Base-by-base conservation (phyloP, 352 stramenopile genomes). In the Hyaloperonospora brassicae region DNA sequence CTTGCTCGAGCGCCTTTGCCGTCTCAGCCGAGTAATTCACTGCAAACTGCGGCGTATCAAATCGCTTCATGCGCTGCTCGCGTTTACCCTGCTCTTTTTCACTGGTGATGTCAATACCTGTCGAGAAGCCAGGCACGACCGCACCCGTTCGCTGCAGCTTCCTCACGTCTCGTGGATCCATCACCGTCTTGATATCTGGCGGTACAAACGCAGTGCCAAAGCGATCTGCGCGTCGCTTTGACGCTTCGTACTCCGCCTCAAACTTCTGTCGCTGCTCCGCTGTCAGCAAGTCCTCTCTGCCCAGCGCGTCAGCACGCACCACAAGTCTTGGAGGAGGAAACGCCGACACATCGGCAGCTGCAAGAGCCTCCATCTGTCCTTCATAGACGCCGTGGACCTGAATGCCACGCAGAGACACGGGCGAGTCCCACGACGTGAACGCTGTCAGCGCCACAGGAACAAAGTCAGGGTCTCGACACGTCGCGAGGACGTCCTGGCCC, bases 41-140 rank as follows among this genome's bases (percentile, higher is more conserved):
- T 1, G 77, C 75, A 60, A 89, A 93, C 46, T 84, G 52, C 1
- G 83, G 74, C 5, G 82, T 87, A 45, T 90, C 67, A 56, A 93
- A 93, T 8, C 83, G 75, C 57, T 87, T 76, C 75, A 89, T 87
- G 45, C 83, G 83, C 55, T 82, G 61, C 49, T 86, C 71, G 2
- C 83, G 76, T 62, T 90, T 89, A 39, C 50, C 61, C 22, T 74
- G 43, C 53, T 93, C 80, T 22, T 85, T 73, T 5, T 73, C 55
- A 55, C 69, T 86, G 40, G 64, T 75, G 1, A 93, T 50, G 43
- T 93, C 80, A 36, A 93, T 82, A 5, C 80, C 83, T 30, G 81
- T 90, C 8, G 77, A 57, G 56, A 87, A 87, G 2, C 79, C 74
- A 2, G 73, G 66, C 47, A 74, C 66, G 23, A 79, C 75, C 0